Conservation (phyloP, 1,284 basidiomycete genomes). For the Austroboletus rostrupii region DNA sequence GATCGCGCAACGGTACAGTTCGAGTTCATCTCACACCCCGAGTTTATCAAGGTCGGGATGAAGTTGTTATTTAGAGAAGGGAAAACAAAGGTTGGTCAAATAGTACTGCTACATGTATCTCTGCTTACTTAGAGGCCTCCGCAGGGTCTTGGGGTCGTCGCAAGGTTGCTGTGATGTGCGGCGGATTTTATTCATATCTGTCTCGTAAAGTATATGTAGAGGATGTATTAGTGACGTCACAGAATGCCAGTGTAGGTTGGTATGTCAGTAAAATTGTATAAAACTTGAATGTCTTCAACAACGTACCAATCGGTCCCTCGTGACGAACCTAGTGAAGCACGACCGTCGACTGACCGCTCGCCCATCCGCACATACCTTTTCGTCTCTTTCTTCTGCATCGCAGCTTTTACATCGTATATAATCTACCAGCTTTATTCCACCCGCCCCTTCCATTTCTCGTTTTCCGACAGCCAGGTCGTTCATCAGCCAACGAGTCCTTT, state of each 20-base stretch:
- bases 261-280: slow-evolving; percentile 13
- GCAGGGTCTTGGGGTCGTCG: slow-evolving; percentile 44
- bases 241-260: slow-evolving; percentile 10
- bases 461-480: slow-evolving; percentile 11
- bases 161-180: slow-evolving; percentile 32
- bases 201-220: neutral
- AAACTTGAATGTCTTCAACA: slow-evolving; percentile 17
- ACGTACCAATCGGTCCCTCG: slow-evolving; percentile 21
- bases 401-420: slow-evolving; percentile 17
- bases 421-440: slow-evolving; percentile 12
- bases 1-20: slow-evolving; percentile 88
- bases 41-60: slow-evolving; percentile 89
- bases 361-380: slow-evolving; percentile 19
- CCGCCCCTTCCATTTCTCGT: slow-evolving; percentile 4
- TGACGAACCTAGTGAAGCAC: slow-evolving; percentile 12
- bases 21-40: slow-evolving; percentile 86
- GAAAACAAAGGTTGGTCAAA: slow-evolving; percentile 73
- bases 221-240: slow-evolving; percentile 19
- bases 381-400: slow-evolving; percentile 16
- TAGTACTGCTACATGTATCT: neutral
- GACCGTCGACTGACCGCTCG: slow-evolving; percentile 11
- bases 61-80: slow-evolving; percentile 89
- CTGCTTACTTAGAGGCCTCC: slow-evolving; percentile 4
- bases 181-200: neutral
- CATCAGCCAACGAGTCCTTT: slow-evolving; percentile 7